Evolutionary conservation across 2,329 filamentous ascomycete genomes (phyloP).

Genomic region (Hypoxylon rubiginosum): DNA sequence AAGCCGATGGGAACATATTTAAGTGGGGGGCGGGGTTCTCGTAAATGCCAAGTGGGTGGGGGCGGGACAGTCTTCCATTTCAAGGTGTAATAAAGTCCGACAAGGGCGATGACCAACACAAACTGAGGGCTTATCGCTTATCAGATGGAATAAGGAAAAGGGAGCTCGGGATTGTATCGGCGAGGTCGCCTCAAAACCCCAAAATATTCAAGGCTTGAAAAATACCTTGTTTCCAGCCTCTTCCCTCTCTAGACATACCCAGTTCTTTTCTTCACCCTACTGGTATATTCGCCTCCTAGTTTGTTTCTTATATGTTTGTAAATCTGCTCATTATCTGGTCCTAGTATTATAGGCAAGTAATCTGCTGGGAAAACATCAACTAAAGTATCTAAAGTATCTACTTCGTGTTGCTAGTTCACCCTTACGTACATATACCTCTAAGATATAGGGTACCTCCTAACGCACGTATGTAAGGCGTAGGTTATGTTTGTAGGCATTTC

Average conservation of each 20-base stretch:
- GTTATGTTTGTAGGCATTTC: slow-evolving; percentile 6
- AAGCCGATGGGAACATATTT: slow-evolving; percentile 11
- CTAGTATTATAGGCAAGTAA: no score
- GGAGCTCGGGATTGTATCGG: slow-evolving; percentile 9
- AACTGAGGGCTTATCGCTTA: not conserved
- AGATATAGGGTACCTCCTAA: no score
- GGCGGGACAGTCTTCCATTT: slow-evolving; percentile 26
- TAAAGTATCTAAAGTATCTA: no score
- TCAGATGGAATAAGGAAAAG: slow-evolving; percentile 12
- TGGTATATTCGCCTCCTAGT: no score
- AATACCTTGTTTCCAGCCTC: not conserved
- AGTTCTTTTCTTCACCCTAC: no score
- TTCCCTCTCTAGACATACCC: no score
- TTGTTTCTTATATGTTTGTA: no score
- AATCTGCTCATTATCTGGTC: no score
- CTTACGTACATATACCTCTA: no score
- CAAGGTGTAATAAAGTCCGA: slow-evolving; percentile 6
- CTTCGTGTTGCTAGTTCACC: no score
- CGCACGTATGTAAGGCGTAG: not conserved
- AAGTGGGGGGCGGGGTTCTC: slow-evolving; percentile 22
- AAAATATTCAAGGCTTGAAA: not conserved
- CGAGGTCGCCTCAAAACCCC: not conserved
- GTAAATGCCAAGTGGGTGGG: slow-evolving; percentile 24
- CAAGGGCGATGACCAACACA: slow-evolving; percentile 1
- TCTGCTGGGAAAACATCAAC: no score